Base-by-base conservation (phyloP, 2,329 filamentous ascomycete species). In the Aspergillus chevalieri region DNA sequence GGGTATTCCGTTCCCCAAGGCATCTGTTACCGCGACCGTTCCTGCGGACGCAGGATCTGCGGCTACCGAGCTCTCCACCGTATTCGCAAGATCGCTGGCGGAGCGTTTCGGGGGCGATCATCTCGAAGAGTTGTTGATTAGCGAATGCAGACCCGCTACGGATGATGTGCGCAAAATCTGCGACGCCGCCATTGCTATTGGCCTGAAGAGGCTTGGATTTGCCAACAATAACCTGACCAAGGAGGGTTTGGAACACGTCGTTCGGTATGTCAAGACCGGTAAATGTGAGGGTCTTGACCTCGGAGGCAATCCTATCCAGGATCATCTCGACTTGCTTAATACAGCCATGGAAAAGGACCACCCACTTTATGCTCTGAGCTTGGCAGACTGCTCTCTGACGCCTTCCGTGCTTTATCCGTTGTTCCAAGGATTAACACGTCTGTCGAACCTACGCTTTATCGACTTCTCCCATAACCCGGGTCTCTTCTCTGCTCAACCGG, bases 391-490 rank as follows among this genome's bases (percentile, higher is more conserved):
- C 71, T 88, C 89, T 50, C 74, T 98, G 48, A 82, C 80, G 4
- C 85, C 89, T 0, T 76, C 81, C 0, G 84, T 85, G 9, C 74
- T 97, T 19, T 86, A 81, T 67, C 81, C 82, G 47, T 75, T 97
- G 10, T 78, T 97, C 46, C 89, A 89, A 4, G 82, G 82, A 6
- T 71, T 97, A 47, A 77, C 80, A 22, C 82, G 78, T 56, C 74
- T 96, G 49, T 77, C 78, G 2, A 81, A 85, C 55, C 86, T 96
- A 64, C 84, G 87, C 17, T 96, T 96, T 64, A 82, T 98, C 51
- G 93, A 97, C 65, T 75, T 98, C 33, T 95, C 89, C 4, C 89
- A 95, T 62, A 97, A 97, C 59, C 86, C 79, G 28, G 83, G 82
- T 17, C 76, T 98, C 14, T 95, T 95, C 64, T 80, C 83, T 47